Evolutionary conservation across 495 filamentous ascomycete species (phyloP), one percentile per base, ranked within the genome.

Genomic region (Trichocladium uniseriatum): DNA sequence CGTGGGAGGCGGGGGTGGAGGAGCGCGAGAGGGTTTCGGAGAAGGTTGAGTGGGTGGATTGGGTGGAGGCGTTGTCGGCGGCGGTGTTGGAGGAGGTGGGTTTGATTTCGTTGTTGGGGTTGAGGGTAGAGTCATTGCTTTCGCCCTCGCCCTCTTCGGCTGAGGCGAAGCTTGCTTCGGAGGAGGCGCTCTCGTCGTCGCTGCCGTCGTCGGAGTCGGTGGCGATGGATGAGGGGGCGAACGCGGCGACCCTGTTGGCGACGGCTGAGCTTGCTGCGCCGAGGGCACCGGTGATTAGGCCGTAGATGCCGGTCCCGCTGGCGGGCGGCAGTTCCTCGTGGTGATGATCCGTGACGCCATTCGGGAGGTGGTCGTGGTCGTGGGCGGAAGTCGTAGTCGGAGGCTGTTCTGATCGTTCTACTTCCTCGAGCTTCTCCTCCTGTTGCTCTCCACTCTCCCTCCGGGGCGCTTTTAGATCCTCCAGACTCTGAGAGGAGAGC

Each of bases 401-500:
- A 29, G 22, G 6, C n/a, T 27, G 14, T 2, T 24, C n/a, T 63
- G 56, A n/a, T 58, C 59, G 20, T 71, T 68, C 47, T 5, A n/a
- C 13, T 3, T 6, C 27, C 10, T 29, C 21, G 2, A 20, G 9
- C 29, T 27, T 9, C 15, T 27, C 44, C 28, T 54, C 48, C 40
- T 57, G 48, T 19, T 42, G 15, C 18, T 49, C 34, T 44, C 47
- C 39, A 38, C 45, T 29, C 35, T 61, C 43, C 19, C 51, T 29
- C 8, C 18, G 37, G 6, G 38, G 15, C 6, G 35, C 31, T 24
- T 50, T 49, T 21, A 61, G 39, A 0, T 64, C 61, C 0, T 58
- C 60, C 27, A 72, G 64, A 14, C 77, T 73, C 42, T 77, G 77
- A 27, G 75, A 67, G 42, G 77, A 75, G 7, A 89, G 80, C 91